These are phyloP conservation scores for Boletus barrowsii DNA, from an alignment of 768 basidiomycete species.

Conservation along the genomic window DNA sequence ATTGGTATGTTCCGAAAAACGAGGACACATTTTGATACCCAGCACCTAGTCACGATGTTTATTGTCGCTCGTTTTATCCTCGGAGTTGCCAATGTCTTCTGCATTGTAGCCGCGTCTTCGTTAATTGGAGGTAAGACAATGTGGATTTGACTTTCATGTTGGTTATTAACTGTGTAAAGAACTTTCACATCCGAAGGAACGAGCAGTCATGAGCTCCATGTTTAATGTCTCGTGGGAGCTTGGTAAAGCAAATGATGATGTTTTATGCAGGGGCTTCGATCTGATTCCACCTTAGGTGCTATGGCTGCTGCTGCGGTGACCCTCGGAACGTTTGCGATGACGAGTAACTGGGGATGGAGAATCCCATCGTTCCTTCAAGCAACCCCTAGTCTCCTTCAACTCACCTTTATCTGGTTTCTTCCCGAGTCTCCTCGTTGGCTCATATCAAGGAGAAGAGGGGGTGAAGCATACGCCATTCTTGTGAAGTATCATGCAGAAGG, in stretches of 20 bases:
- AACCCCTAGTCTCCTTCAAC: slow-evolving; percentile 49
- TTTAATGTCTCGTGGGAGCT: neutral
- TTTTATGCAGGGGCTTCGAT: no score
- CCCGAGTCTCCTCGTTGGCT: slow-evolving; percentile 66
- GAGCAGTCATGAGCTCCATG: neutral
- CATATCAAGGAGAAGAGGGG: slow-evolving; percentile 49
- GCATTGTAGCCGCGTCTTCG: slow-evolving; percentile 17
- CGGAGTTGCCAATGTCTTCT: slow-evolving; percentile 10
- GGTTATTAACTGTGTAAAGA: neutral
- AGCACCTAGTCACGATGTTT: slow-evolving; percentile 12
- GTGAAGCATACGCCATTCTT: slow-evolving; percentile 46
- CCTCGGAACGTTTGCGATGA: slow-evolving; percentile 61
- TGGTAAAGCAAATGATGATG: neutral
- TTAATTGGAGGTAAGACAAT: slow-evolving; percentile 14
- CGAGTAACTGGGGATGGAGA: slow-evolving; percentile 18
- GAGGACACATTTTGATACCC: neutral
- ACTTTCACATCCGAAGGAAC: slow-evolving; percentile 14
- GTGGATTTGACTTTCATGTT: neutral
- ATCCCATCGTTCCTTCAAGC: slow-evolving; percentile 46
- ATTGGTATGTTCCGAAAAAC: no score
- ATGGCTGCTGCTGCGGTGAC: slow-evolving; percentile 47
- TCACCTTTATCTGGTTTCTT: slow-evolving; percentile 50
- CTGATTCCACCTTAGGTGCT: neutral
- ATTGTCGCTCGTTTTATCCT: slow-evolving; percentile 17
- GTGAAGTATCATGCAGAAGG: slow-evolving; percentile 62